Evolutionary conservation across 768 basidiomycete genomes (phyloP), one percentile per base, ranked within the genome.

Genomic region (Phaffia australis): DNA sequence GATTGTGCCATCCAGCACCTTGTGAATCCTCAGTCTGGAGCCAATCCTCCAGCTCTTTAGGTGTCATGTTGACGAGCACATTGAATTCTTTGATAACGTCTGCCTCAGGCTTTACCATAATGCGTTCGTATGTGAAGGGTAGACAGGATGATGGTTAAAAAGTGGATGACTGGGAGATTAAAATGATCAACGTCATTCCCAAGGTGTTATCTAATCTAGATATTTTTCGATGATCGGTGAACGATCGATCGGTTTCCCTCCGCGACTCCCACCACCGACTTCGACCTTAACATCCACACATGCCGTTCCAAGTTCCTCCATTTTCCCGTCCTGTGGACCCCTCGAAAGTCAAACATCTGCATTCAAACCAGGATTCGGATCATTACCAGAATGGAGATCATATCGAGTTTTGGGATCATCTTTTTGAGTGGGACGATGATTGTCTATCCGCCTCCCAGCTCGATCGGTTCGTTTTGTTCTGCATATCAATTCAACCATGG

Each of bases 401-500:
- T 52, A 46, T 66, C 23, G 8, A 59, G 25, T 50, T 59, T 14
- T 66, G 65, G 65, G 58, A 42, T 21, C 58, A 59, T 27, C 30
- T 54, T 19, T 66, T 66, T 29, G 32, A 49, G 7, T 67, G 66
- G 66, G 54, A 61, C 55, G 48, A 57, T 2, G 23, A 46, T 56
- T 61, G 59, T n/a, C 51, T 67, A 25, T 49, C 60, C 4, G 59
- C 60, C n/a, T 16, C 23, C 1, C 42, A 67, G 32, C 66, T 67
- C 48, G 56, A 42, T 30, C 42, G 50, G 66, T 67, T n/a, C 3
- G 66, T 52, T 32, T 3, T 25, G 46, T 14, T 16, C 4, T 47
- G 21, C 16, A 21, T 1, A n/a, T 50, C 32, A 47, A 15, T 23
- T 46, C 25, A 6, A 29, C 56, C 25, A 8, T 56, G 16, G 19